These are phyloP conservation scores for Phtheirospermum japonicum DNA, from an alignment of 257 asterid species.

Conservation along the genomic window DNA sequence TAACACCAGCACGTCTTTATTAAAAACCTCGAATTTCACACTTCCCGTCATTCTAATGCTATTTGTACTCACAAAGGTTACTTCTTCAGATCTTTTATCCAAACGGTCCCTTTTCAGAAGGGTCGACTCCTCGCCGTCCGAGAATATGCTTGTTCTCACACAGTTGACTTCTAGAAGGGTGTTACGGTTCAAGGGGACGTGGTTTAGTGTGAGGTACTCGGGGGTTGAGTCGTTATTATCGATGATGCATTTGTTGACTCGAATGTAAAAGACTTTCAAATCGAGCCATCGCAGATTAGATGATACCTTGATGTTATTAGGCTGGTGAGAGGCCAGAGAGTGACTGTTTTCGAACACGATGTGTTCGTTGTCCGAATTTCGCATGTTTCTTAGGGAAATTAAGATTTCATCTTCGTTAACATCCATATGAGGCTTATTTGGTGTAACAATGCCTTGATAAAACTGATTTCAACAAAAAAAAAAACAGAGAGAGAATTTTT, in stretches of 20 bases:
- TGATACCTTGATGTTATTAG: constrained; percentile 27
- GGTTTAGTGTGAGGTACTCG: constrained; percentile 50
- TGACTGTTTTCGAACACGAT: constrained; percentile 42
- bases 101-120: constrained; percentile 56
- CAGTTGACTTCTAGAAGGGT: constrained; percentile 70
- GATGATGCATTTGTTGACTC: constrained; percentile 54
- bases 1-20: constrained; percentile 40
- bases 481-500: too few species aligned
- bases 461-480: not conserved
- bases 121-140: constrained; percentile 52
- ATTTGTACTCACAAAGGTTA: constrained; percentile 65
- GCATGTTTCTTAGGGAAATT: constrained; percentile 39
- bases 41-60: constrained; percentile 56
- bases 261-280: constrained; percentile 61
- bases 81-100: constrained; percentile 58
- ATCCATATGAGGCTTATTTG: constrained; percentile 34
- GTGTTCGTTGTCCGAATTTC: constrained; percentile 32
- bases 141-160: constrained; percentile 51
- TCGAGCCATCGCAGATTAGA: constrained; percentile 55
- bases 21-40: constrained; percentile 59
- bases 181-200: constrained; percentile 54
- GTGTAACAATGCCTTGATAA: constrained; percentile 2
- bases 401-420: constrained; percentile 32
- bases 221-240: constrained; percentile 48
- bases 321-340: constrained; percentile 3